Evolutionary conservation across 2,329 filamentous ascomycete genomes (phyloP).

Genomic region (Arthrobotrys musiformis): DNA sequence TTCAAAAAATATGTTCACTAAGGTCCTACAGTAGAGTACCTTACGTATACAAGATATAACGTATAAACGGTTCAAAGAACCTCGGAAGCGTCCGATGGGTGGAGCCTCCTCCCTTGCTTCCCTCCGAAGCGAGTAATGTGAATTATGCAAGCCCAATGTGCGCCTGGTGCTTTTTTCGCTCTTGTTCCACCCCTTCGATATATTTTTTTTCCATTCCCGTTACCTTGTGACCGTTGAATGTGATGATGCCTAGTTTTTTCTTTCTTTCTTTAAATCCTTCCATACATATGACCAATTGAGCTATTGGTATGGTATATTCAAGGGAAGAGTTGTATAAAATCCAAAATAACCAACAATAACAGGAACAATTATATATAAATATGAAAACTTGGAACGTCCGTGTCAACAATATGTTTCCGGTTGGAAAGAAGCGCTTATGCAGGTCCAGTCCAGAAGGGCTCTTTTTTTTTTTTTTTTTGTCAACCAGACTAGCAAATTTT

Average conservation of each 20-base stretch:
- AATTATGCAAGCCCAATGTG: constrained; percentile 2
- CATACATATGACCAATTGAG: background rate
- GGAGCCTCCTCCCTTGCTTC: constrained; percentile 15
- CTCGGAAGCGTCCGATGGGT: constrained; percentile 1
- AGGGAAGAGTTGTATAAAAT: background rate
- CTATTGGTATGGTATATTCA: too few species aligned
- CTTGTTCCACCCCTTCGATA: background rate
- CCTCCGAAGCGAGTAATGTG: constrained; percentile 1
- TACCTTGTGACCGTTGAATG: background rate
- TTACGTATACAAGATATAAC: too few species aligned
- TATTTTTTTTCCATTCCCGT: background rate
- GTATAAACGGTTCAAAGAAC: background rate
- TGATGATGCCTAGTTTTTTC: background rate
- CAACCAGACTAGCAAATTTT: constrained; percentile 22
- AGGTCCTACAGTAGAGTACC: background rate
- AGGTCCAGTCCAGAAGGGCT: constrained; percentile 29
- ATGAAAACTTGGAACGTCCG: background rate
- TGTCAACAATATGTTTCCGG: background rate
- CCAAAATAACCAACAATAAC: background rate
- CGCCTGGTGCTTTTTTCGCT: background rate
- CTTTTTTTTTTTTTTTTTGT: too few species aligned
- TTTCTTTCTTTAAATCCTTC: too few species aligned
- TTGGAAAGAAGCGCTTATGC: constrained; percentile 31
- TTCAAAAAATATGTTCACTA: background rate
- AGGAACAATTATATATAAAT: too few species aligned